Percentiles rank a stretch among this genome's conserved stretches.
These are phyloP conservation scores for Coemansia furcata DNA, from an alignment of 192 early-diverging fungal species.

Conservation along the genomic window DNA sequence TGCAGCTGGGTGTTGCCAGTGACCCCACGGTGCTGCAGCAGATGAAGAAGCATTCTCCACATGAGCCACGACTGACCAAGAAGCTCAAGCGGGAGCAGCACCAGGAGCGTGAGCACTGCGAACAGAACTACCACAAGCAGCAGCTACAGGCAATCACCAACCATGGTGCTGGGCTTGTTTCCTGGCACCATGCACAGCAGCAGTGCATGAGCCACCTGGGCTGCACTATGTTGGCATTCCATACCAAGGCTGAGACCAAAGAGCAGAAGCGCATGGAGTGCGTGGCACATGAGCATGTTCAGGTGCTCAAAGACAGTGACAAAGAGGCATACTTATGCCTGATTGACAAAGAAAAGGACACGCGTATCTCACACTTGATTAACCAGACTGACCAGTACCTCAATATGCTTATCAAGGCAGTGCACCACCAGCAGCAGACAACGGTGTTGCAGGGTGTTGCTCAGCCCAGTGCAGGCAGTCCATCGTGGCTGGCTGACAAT, in stretches of 20 bases:
- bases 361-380: constrained; percentile 88
- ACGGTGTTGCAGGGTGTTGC: constrained; percentile 44
- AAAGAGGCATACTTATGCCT: constrained; percentile 96
- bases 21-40: constrained; percentile 74
- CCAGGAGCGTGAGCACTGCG: constrained; percentile 78
- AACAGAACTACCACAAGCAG: constrained; percentile 80
- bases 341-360: constrained; percentile 95
- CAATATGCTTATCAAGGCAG: constrained; percentile 77
- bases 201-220: constrained; percentile 72
- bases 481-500: constrained; percentile 42
- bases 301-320: constrained; percentile 94
- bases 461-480: constrained; percentile 26
- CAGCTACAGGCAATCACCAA: constrained; percentile 72
- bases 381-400: constrained; percentile 88
- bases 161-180: constrained; percentile 70
- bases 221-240: constrained; percentile 69
- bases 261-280: constrained; percentile 86
- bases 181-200: constrained; percentile 68
- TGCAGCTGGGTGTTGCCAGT: constrained; percentile 75
- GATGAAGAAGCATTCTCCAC: constrained; percentile 78
- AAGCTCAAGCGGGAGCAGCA: constrained; percentile 86
- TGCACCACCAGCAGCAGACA: constrained; percentile 76
- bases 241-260: constrained; percentile 84
- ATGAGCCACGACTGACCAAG: constrained; percentile 86
- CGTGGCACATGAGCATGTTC: constrained; percentile 89